Evolutionary conservation across 2,329 filamentous ascomycete species (phyloP).

Genomic region (Beauveria australis): DNA sequence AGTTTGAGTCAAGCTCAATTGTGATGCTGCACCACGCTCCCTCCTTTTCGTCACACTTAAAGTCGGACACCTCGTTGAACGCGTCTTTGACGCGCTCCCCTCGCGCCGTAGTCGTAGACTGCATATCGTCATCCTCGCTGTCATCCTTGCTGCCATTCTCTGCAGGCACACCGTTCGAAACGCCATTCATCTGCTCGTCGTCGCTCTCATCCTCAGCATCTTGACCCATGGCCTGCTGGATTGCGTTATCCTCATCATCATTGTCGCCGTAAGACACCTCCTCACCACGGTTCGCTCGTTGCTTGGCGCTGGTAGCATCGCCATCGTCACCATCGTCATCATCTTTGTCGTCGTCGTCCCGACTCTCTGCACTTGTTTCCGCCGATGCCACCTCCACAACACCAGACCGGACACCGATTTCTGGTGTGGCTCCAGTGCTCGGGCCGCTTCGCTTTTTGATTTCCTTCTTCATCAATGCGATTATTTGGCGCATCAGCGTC

Average conservation of each 20-base stretch:
- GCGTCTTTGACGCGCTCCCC: conserved; percentile 56
- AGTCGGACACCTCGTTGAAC: conserved; percentile 61
- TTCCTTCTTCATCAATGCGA: conserved; percentile 64
- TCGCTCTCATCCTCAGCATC: conserved; percentile 48
- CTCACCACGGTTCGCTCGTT: conserved; percentile 67
- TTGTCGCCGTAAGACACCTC: conserved; percentile 85
- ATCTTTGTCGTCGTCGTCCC: conserved; percentile 40
- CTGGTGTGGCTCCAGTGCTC: conserved; percentile 63
- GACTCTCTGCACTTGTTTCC: neutral
- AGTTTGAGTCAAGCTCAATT: conserved; percentile 70
- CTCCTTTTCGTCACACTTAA: conserved; percentile 67
- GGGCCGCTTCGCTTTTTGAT: conserved; percentile 63
- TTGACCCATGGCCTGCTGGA: conserved; percentile 55
- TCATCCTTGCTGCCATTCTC: conserved; percentile 29
- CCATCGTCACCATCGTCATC: conserved; percentile 69
- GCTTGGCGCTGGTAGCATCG: conserved; percentile 68
- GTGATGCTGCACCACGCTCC: conserved; percentile 74
- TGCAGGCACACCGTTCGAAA: conserved; percentile 12
- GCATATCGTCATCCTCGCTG: conserved; percentile 29
- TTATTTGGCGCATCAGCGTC: conserved; percentile 66
- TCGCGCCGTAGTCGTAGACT: conserved; percentile 36
- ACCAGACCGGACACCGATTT: conserved; percentile 52
- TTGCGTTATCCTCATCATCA: conserved; percentile 79
- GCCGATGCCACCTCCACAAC: conserved; percentile 40
- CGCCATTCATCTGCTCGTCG: conserved; percentile 34